Base-by-base conservation (phyloP, 768 basidiomycete genomes). In the Podaxis rugospora region DNA sequence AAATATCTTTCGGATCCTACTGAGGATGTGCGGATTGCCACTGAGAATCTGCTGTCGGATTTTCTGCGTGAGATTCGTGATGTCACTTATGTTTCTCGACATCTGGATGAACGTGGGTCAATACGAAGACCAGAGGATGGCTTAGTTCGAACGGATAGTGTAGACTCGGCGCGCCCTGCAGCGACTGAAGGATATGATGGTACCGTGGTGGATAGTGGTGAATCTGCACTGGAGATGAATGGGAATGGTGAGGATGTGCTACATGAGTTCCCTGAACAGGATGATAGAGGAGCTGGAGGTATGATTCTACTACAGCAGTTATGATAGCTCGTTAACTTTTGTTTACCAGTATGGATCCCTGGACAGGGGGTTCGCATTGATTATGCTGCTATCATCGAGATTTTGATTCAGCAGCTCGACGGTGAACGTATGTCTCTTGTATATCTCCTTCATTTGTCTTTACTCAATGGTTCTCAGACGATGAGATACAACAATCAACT, bases 1-100 rank as follows among this genome's bases (percentile, higher is more conserved):
- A 94, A 91, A 76, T 99, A 98, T 71, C 87, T 98, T 13, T 93
- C 93, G 1, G 97, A 99, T 72, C 94, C 94, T 0, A 95, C 88
- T 1, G 89, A 92, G 67, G 96, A 99, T 67, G 95, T 99, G 14
- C 84, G 92, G 11, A 86, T 92, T 7, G 92, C 92, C 11, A 95
- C 96, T 5, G 93, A 97, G 70, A 90, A 89, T 62, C 80, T 96
- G 5, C 80, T 98, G 3, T 89, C 88, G 5, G 93, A 95, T 64
- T 94, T 98, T 66, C 78, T 98, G 46, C 84, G 89, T 39, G 97
- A 99, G 73, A 92, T 97, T 66, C 85, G 87, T 7, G 90, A 93
- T 57, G 88, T 97, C 39, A 91, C 90, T 1, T 67, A 85, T 5
- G 86, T 96, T 5, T 86, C 87, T 57, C 83, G 83, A 60, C 85